Evolutionary conservation across 805 yeast species (phyloP).

Genomic region (Lipomyces starkeyi): DNA sequence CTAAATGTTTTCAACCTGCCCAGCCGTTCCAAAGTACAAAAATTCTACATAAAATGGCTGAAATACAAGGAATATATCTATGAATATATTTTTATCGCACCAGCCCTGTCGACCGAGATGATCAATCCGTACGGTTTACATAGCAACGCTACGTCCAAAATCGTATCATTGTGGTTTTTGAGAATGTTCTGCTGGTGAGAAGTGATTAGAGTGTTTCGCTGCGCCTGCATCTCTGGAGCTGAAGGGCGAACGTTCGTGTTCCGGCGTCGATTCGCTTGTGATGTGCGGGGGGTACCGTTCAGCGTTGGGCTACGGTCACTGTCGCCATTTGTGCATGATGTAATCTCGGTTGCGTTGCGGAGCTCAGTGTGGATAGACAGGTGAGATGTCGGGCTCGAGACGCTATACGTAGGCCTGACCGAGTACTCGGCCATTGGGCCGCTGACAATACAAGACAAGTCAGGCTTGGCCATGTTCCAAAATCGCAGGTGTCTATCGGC

Average conservation of each 20-base stretch:
- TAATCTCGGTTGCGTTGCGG: constrained; percentile 37
- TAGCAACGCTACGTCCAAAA: constrained; percentile 57
- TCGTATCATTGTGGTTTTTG: constrained; percentile 57
- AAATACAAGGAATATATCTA: constrained; percentile 7
- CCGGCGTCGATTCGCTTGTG: constrained; percentile 15
- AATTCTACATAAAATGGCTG: neutral
- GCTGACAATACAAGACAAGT: constrained; percentile 43
- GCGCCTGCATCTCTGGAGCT: constrained; percentile 22
- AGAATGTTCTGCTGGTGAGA: constrained; percentile 54
- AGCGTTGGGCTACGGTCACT: constrained; percentile 45
- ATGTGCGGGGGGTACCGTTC: constrained; percentile 25
- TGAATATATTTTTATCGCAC: constrained; percentile 62
- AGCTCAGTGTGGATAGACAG: constrained; percentile 23
- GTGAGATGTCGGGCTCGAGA: constrained; percentile 9
- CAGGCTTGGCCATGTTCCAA: constrained; percentile 49
- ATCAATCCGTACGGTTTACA: constrained; percentile 63
- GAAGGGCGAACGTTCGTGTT: constrained; percentile 24
- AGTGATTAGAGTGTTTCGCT: constrained; percentile 49
- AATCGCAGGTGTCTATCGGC: constrained; percentile 45
- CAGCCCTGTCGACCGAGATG: constrained; percentile 70
- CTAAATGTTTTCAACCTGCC: neutral
- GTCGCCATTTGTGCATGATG: constrained; percentile 43
- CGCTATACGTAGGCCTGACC: constrained; percentile 24
- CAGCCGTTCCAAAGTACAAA: neutral
- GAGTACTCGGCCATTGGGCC: constrained; percentile 43